phyloP scores from a whole-genome alignment of 176 grass and related monocot species.

The Bromus sterilis region DNA sequence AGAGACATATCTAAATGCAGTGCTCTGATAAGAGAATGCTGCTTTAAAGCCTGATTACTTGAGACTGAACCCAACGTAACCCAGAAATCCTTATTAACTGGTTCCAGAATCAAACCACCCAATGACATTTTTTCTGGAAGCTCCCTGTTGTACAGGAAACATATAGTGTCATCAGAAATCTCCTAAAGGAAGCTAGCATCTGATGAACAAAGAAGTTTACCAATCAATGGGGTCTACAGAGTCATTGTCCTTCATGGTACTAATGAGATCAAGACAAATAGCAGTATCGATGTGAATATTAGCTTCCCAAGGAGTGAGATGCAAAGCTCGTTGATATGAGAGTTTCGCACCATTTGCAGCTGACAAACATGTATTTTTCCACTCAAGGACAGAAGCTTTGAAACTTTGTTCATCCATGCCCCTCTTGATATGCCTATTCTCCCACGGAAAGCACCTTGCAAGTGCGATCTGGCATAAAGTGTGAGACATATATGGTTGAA shows the following conservation, averaged over 20 bases:
- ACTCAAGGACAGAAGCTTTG: slow-evolving; percentile 46
- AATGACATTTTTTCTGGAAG: slow-evolving; percentile 77
- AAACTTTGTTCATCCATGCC: slow-evolving; percentile 43
- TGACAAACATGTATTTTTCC: slow-evolving; percentile 58
- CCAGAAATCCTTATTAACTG: slow-evolving; percentile 85
- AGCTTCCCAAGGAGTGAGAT: slow-evolving; percentile 78
- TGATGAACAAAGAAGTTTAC: slow-evolving; percentile 37
- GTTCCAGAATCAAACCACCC: slow-evolving; percentile 76
- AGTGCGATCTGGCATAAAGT: slow-evolving; percentile 49
- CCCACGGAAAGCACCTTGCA: slow-evolving; percentile 88
- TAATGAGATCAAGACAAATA: slow-evolving; percentile 66
- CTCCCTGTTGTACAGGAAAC: slow-evolving; percentile 52
- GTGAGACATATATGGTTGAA: neutral
- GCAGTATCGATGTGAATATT: slow-evolving; percentile 91
- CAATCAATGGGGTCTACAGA: slow-evolving; percentile 34
- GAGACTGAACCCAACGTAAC: slow-evolving; percentile 76
- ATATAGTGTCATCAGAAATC: slow-evolving; percentile 32
- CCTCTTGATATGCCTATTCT: slow-evolving; percentile 24
- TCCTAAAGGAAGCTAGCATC: slow-evolving; percentile 4
- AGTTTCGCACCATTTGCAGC: slow-evolving; percentile 64
- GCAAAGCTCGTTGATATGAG: slow-evolving; percentile 73
- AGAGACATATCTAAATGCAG: slow-evolving; percentile 78
- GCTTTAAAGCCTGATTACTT: slow-evolving; percentile 68
- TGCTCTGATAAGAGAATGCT: slow-evolving; percentile 80
- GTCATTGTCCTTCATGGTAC: slow-evolving; percentile 36